Conservation (phyloP, 2,329 filamentous ascomycete genomes). For the Cladosporium sp. region DNA sequence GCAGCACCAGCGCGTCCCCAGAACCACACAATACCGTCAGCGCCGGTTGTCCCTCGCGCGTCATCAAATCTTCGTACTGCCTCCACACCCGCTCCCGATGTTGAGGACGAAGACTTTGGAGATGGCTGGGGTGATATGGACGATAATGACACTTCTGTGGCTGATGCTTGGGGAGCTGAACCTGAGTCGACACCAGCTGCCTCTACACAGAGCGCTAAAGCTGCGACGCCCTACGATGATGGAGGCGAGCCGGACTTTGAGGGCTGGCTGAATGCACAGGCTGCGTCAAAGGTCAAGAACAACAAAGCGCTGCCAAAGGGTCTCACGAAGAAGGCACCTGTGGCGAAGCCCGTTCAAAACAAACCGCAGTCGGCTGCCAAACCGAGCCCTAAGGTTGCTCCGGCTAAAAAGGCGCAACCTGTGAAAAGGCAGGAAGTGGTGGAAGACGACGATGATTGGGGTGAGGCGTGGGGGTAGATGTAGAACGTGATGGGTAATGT, state of each 20-base stretch:
- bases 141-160: constrained; percentile 47
- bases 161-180: constrained; percentile 19
- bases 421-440: constrained; percentile 22
- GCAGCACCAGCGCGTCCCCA: constrained; percentile 36
- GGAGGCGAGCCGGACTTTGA: constrained; percentile 92
- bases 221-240: constrained; percentile 66
- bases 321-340: constrained; percentile 61
- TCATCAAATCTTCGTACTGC: constrained; percentile 32
- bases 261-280: constrained; percentile 88
- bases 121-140: constrained; percentile 73
- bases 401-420: constrained; percentile 21
- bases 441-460: constrained; percentile 46
- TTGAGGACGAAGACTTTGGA: constrained; percentile 58
- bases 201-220: constrained; percentile 31
- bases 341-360: constrained; percentile 34
- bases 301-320: constrained; percentile 82
- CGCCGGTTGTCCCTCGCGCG: constrained; percentile 35
- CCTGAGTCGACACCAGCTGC: constrained; percentile 26
- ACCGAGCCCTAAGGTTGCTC: constrained; percentile 29
- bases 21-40: constrained; percentile 33
- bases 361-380: constrained; percentile 32
- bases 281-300: constrained; percentile 65
- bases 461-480: constrained; percentile 39
- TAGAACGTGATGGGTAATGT: background rate
- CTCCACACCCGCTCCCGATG: constrained; percentile 26